A percentile compares a stretch with the other conserved stretches of the same genome.
These are phyloP conservation scores for Claviceps africana DNA, from an alignment of 2,329 filamentous ascomycete species.

Conservation along the genomic window DNA sequence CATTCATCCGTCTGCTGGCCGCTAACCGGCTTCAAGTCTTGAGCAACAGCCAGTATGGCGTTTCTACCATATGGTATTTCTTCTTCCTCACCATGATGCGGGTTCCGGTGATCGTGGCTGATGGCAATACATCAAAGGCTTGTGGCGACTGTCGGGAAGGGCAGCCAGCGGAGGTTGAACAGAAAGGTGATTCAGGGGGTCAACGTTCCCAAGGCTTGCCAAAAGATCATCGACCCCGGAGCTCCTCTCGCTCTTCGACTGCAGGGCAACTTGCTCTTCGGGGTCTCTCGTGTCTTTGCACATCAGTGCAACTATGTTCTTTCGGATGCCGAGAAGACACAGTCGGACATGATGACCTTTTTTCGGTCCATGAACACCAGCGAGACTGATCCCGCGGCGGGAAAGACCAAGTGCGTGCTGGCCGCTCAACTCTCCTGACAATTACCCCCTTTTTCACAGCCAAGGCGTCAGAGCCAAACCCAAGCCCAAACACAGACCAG, in stretches of 20 bases:
- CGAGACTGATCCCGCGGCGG: conserved; percentile 55
- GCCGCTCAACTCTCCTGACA: background rate
- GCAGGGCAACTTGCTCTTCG: conserved; percentile 78
- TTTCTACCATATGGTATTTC: conserved; percentile 81
- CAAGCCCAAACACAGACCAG: conserved; percentile 1
- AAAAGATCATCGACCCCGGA: conserved; percentile 68
- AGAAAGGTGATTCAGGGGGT: conserved; percentile 82
- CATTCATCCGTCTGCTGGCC: background rate
- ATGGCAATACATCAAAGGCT: conserved; percentile 44
- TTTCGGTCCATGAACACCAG: conserved; percentile 39
- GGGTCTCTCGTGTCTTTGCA: conserved; percentile 69
- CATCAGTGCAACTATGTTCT: conserved; percentile 84
- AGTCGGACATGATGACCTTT: conserved; percentile 58
- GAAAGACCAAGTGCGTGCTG: conserved; percentile 53
- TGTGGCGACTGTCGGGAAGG: conserved; percentile 75
- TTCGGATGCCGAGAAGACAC: conserved; percentile 61
- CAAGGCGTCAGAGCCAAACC: background rate
- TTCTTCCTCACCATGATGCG: no score
- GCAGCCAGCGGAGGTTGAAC: conserved; percentile 57
- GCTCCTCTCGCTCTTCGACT: conserved; percentile 81
- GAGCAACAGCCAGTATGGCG: conserved; percentile 74
- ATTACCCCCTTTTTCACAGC: background rate
- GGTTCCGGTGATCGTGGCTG: background rate
- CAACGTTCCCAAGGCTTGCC: conserved; percentile 72
- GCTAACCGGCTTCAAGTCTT: conserved; percentile 44